phyloP scores from a whole-genome alignment of 1,139 yeast genomes.

The Diutina catenulata region DNA sequence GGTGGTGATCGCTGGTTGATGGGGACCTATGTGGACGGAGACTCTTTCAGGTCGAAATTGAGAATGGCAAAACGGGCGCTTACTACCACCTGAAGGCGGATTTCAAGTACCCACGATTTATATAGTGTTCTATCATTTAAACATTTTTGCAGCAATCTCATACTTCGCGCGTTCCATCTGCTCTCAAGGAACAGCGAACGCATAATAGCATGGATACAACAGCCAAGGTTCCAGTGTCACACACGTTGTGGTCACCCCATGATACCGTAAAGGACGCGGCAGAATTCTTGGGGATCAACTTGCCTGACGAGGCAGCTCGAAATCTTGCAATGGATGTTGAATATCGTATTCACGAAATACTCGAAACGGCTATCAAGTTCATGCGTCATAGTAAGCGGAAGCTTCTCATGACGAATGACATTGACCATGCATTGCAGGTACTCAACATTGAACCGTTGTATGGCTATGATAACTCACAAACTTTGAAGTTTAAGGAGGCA shows the following conservation, averaged over 20 bases:
- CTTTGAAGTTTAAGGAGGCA: conserved; percentile 68
- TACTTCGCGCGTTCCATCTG: neutral
- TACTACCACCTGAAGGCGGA: neutral
- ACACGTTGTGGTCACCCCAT: conserved; percentile 94
- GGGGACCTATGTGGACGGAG: conserved; percentile 71
- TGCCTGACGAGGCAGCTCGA: conserved; percentile 88
- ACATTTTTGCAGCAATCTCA: neutral
- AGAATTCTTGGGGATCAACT: conserved; percentile 73
- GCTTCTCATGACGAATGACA: conserved; percentile 69
- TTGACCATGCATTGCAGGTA: conserved; percentile 70
- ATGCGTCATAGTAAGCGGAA: conserved; percentile 91
- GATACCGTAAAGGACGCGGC: conserved; percentile 97
- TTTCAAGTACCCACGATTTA: neutral
- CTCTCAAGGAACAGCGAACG: too few species aligned
- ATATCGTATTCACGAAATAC: conserved; percentile 87
- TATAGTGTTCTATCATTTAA: too few species aligned
- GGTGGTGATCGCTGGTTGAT: conserved; percentile 62
- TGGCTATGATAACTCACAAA: conserved; percentile 56
- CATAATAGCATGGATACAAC: conserved; percentile 5
- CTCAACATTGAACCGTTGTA: conserved; percentile 82
- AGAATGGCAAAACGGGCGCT: conserved; percentile 14
- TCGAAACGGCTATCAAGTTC: conserved; percentile 91
- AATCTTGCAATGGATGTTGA: conserved; percentile 98
- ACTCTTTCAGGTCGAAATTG: conserved; percentile 55
- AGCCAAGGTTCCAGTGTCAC: conserved; percentile 41